Percentiles rank a stretch among this genome's conserved stretches.
Evolutionary conservation across 2,329 filamentous ascomycete species (phyloP).

Genomic region (Colletotrichum euphorbiae): DNA sequence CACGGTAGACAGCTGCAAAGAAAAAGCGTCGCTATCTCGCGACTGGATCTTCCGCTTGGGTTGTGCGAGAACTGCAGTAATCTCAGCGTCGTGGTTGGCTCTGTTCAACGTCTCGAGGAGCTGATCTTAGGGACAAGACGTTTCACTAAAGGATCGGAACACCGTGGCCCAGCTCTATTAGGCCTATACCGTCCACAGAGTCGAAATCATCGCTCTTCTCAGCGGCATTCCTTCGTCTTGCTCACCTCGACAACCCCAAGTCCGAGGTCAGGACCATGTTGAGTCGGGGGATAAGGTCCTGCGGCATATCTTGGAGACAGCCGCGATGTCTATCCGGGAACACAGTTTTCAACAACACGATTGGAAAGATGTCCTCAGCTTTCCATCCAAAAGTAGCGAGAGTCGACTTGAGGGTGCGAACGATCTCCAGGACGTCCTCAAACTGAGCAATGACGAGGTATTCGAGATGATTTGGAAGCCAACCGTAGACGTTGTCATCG

Average conservation of each 20-base stretch:
- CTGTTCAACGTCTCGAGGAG: constrained; percentile 42
- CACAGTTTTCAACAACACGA: constrained; percentile 15
- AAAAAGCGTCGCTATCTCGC: constrained; percentile 42
- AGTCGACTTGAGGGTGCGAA: constrained; percentile 4
- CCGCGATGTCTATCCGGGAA: constrained; percentile 15
- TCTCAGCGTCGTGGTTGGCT: constrained; percentile 45
- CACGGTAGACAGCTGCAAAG: constrained; percentile 40
- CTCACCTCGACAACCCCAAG: background rate
- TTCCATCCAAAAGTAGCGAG: constrained; percentile 4
- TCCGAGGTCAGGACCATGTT: background rate
- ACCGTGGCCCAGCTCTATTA: constrained; percentile 41
- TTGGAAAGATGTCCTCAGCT: background rate
- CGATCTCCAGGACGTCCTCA: background rate
- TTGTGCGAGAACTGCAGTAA: constrained; percentile 45
- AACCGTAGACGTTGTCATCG: constrained; percentile 7
- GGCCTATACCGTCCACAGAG: background rate
- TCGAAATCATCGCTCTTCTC: background rate
- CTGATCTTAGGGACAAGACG: constrained; percentile 46
- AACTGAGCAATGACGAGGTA: background rate
- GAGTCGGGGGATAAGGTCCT: constrained; percentile 14
- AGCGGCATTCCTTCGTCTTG: background rate
- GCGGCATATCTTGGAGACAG: constrained; percentile 23
- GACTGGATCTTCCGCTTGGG: constrained; percentile 42
- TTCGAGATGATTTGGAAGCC: constrained; percentile 10
- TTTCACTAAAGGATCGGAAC: constrained; percentile 47